Base-by-base conservation (phyloP, 1,139 yeast species). In the Lodderomyces parapsilosis region DNA sequence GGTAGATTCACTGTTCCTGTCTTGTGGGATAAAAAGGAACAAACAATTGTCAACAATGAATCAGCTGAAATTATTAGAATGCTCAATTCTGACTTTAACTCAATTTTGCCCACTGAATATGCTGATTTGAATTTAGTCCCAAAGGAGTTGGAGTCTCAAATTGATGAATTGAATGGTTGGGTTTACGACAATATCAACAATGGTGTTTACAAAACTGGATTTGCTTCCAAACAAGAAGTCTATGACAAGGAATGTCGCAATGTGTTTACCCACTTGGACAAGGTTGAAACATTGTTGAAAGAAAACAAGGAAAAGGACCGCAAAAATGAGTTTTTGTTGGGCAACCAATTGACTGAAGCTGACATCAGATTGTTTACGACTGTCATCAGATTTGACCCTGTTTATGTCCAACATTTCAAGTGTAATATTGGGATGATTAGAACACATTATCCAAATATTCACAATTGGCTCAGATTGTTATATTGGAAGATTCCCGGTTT, bases 181-280 rank as follows among this genome's bases (percentile, higher is more conserved):
- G 77, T 87, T 39, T 91, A 91, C 62, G 85, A 86, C 57, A 79
- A 76, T 55, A 85, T 93, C 63, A 91, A 90, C 72, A 90, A 89
- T 60, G 98, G 97, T 33, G 98, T 93, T 27, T 93, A 93, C 74
- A 93, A 90, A 68, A 54, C 95, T 2, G 98, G 98, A 0, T 93
- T 91, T 65, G 90, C 97, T 6, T 81, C 91, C 17, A 76, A 76
- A 44, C 95, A 89, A 59, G 90, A 83, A 47, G 89, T 86, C 19
- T 93, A 93, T 59, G 94, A 86, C 51, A 68, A 68, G 47, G 87
- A 86, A 54, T 91, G 86, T 6, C 63, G 60, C 35, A 77, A 74
- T 39, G 70, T 91, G 30, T 93, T 93, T 61, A 67, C 71, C 28
- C 76, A 83, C 51, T 74, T 91, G 58, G 96, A 89, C 57, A 82